Evolutionary conservation across 2,329 filamentous ascomycete species (phyloP).

Genomic region (Chaetothyriales sp.): DNA sequence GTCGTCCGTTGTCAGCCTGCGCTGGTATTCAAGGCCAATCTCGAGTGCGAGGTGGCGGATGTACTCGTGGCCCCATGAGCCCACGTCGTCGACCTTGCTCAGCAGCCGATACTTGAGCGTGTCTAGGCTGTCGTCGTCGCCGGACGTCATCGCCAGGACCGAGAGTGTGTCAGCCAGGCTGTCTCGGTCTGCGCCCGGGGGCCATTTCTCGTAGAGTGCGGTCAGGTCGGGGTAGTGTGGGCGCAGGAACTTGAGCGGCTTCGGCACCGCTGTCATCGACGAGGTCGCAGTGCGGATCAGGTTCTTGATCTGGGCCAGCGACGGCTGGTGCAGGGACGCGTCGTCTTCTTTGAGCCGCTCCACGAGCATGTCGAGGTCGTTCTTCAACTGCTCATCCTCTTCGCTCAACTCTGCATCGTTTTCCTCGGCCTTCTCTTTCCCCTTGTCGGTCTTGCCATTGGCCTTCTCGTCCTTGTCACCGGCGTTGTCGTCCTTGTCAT

Average conservation of each 20-base stretch:
- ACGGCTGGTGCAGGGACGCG: constrained; percentile 72
- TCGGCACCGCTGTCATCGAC: constrained; percentile 97
- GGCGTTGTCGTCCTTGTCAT: constrained; percentile 39
- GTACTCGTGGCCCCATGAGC: constrained; percentile 97
- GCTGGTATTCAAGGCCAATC: constrained; percentile 86
- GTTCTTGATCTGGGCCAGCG: constrained; percentile 90
- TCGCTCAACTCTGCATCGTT: constrained; percentile 77
- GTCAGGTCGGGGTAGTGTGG: constrained; percentile 87
- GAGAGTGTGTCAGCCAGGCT: constrained; percentile 88
- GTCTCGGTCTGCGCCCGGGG: constrained; percentile 56
- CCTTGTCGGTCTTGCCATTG: constrained; percentile 50
- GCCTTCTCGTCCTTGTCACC: constrained; percentile 57
- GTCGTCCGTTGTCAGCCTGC: constrained; percentile 62
- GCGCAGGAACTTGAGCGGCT: constrained; percentile 92
- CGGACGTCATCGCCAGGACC: constrained; percentile 97
- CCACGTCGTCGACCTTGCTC: constrained; percentile 69
- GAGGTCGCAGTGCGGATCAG: constrained; percentile 98
- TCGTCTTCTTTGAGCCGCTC: constrained; percentile 90
- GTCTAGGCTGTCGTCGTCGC: constrained; percentile 87
- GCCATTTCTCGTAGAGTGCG: constrained; percentile 81
- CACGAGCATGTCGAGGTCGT: constrained; percentile 92
- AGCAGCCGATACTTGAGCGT: constrained; percentile 90
- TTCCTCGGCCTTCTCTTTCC: constrained; percentile 50
- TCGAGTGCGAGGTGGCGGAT: constrained; percentile 88
- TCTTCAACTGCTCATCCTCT: constrained; percentile 96